phyloP scores from a whole-genome alignment of 306 rosid species.

The Echinosophora koreensis region DNA sequence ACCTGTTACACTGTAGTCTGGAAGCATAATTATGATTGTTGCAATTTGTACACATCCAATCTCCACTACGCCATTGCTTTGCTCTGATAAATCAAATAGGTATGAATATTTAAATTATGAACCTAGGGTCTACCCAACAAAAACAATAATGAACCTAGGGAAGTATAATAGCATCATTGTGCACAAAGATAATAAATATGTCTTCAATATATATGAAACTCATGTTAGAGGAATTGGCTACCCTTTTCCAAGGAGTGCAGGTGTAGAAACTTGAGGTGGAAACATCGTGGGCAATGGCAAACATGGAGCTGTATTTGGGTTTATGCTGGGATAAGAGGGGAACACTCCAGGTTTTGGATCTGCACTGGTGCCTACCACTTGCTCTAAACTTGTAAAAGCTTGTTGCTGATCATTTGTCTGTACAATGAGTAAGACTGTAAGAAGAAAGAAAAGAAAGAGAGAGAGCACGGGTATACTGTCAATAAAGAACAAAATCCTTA shows the following conservation, averaged over 20 bases:
- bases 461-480: not conserved
- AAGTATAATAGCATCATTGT: constrained; percentile 23
- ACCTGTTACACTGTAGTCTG: constrained; percentile 91
- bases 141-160: not conserved
- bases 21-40: constrained; percentile 97
- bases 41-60: constrained; percentile 98
- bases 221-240: constrained; percentile 50
- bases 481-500: constrained; percentile 54
- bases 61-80: constrained; percentile 95
- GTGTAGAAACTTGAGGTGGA: constrained; percentile 66
- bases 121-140: not conserved
- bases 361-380: constrained; percentile 56
- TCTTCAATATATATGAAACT: not conserved
- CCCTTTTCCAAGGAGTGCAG: constrained; percentile 91
- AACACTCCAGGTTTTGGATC: constrained; percentile 62
- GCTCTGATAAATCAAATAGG: constrained; percentile 66
- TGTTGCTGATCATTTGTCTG: constrained; percentile 73
- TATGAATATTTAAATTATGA: constrained; percentile 36
- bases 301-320: constrained; percentile 56
- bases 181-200: constrained; percentile 7
- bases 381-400: constrained; percentile 62
- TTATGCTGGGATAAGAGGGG: constrained; percentile 52
- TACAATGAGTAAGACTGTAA: constrained; percentile 23
- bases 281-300: constrained; percentile 63
- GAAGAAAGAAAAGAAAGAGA: not conserved